Base-by-base conservation (phyloP, 768 basidiomycete species). In the Naganishia friedmannii region DNA sequence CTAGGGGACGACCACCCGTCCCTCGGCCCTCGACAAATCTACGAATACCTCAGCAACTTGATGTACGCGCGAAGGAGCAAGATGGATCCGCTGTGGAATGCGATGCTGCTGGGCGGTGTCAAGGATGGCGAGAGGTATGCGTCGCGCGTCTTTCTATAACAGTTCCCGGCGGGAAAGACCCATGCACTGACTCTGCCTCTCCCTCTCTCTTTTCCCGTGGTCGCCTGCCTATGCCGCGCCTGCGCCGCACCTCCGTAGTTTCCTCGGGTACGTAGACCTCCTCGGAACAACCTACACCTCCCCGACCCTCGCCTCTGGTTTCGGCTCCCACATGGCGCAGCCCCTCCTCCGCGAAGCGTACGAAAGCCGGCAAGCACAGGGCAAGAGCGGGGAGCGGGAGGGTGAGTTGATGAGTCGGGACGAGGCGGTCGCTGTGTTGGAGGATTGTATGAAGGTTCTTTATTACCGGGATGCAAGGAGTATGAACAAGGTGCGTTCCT, bases 401-500 rank as follows among this genome's bases (percentile, higher is more conserved):
- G 80, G 80, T 23, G 75, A 75, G 9, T 60, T 79, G 32, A 82
- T 98, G 68, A 89, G 89, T 1, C 89, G 90, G 76, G 88, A 88
- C 46, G 87, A 93, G 69, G 96, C 92, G 19, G 83, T 85, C 29
- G 83, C 85, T 75, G 89, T 98, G 70, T 78, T 99, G 66, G 87
- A 90, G 76, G 87, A 90, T 60, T 88, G 90, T 78, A 91, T 99
- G 89, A 88, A 88, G 74, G 93, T 98, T 19, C 85, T 99, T 57
- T 98, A 89, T 83, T 99, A 99, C 83, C 88, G 96, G 53, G 96
- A 99, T 76, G 95, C 95, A 7, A 86, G 95, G 74, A 92, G 91
- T 83, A 83, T 94, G 80, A 90, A 98, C 86, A 96, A 97, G 87
- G 94, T 92, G 85, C 37, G 1, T 12, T 57, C 28, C 13, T 26